Evolutionary conservation across 164 flowering plant genomes (phyloP).

Genomic region (Sextonia rubra): DNA sequence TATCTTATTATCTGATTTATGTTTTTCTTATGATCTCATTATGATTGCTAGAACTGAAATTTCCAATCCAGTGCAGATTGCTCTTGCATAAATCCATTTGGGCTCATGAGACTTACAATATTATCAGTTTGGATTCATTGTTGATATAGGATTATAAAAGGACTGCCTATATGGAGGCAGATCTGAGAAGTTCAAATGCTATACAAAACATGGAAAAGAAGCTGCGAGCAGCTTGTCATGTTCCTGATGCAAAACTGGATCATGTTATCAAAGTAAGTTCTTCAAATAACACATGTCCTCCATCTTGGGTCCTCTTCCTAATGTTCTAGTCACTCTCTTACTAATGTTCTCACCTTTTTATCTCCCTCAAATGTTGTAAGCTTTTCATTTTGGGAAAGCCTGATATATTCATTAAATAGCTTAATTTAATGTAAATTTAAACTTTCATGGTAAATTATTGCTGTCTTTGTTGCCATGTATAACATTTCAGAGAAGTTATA

Average conservation of each 20-base stretch:
- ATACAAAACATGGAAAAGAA: slow-evolving; percentile 85
- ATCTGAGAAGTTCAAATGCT: slow-evolving; percentile 57
- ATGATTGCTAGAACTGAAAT: neutral
- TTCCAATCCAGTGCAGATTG: neutral
- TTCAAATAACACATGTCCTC: neutral
- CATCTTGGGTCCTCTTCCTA: neutral
- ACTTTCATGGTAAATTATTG: too few species aligned
- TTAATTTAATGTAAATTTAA: too few species aligned
- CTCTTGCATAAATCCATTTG: too few species aligned
- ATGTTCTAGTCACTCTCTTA: too few species aligned
- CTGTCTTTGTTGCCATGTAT: too few species aligned
- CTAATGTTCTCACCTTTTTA: too few species aligned
- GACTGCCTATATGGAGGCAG: slow-evolving; percentile 83
- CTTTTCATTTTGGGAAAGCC: too few species aligned
- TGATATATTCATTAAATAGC: too few species aligned
- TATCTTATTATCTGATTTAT: too few species aligned
- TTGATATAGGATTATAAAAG: slow-evolving; percentile 77
- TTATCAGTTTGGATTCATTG: slow-evolving; percentile 9
- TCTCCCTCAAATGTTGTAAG: neutral
- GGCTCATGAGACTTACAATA: neutral
- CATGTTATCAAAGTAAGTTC: slow-evolving; percentile 59
- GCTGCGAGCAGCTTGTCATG: slow-evolving; percentile 73
- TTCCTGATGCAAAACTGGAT: slow-evolving; percentile 78
- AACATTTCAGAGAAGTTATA: too few species aligned
- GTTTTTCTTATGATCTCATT: neutral